Conservation (phyloP, 78 protist genomes). For the Paratrimastix pyriformis region DNA sequence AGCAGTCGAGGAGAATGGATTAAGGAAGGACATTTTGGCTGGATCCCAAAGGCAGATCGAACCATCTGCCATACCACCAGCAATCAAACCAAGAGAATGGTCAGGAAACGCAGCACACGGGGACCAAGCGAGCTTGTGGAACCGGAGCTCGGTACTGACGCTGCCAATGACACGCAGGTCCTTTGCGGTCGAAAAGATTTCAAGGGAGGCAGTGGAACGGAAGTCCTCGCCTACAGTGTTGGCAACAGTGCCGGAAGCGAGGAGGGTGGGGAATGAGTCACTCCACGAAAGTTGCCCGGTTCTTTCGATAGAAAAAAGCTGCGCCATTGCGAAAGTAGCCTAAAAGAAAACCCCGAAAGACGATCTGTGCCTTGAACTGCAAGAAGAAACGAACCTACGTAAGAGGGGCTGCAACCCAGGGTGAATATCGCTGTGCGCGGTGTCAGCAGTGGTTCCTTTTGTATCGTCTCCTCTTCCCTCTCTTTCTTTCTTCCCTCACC, state of each 20-base stretch:
- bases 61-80: conserved; percentile 67
- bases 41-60: conserved; percentile 53
- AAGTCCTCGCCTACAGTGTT: conserved; percentile 42
- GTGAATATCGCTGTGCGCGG: too few species aligned
- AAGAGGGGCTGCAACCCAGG: too few species aligned
- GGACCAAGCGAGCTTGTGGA: conserved; percentile 42
- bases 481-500: too few species aligned
- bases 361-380: too few species aligned
- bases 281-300: too few species aligned
- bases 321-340: too few species aligned
- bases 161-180: conserved; percentile 13
- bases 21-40: conserved; percentile 23
- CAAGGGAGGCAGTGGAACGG: conserved; percentile 32
- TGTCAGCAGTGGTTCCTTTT: too few species aligned
- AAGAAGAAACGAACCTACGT: too few species aligned
- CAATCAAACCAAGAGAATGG: conserved; percentile 56
- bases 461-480: too few species aligned
- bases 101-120: neutral
- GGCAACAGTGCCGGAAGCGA: conserved; percentile 43
- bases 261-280: conserved; percentile 1
- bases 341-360: too few species aligned
- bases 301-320: too few species aligned
- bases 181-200: conserved; percentile 15
- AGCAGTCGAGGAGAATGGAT: neutral
- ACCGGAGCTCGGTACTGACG: neutral